phyloP scores from a whole-genome alignment of 2,329 filamentous ascomycete species.

The Samsoniella hepiali region DNA sequence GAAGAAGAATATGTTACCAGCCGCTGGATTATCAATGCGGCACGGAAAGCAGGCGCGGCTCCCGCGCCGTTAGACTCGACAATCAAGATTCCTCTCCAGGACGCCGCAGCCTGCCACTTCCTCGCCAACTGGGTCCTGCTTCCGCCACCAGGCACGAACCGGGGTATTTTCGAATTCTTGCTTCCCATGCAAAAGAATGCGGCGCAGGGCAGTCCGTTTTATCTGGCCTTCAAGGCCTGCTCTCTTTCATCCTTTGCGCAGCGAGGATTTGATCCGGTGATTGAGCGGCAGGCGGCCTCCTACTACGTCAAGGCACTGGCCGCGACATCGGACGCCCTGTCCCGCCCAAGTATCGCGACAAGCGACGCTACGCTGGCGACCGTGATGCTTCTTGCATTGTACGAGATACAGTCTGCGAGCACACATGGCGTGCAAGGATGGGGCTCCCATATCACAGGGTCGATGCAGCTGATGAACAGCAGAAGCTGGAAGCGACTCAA shows the following conservation, averaged over 20 bases:
- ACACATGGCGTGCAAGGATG: neutral
- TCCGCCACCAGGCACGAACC: neutral
- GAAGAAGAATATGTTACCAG: neutral
- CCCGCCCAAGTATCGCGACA: constrained; percentile 8
- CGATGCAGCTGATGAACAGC: constrained; percentile 12
- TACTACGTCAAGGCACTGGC: constrained; percentile 11
- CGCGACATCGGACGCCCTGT: neutral
- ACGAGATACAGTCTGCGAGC: neutral
- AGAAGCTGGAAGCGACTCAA: constrained; percentile 12
- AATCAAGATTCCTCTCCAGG: constrained; percentile 6
- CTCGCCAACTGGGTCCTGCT: constrained; percentile 9
- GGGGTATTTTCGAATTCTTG: constrained; percentile 3
- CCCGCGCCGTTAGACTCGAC: neutral
- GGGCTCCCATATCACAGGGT: neutral
- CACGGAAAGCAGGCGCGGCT: neutral
- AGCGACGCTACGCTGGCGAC: constrained; percentile 4
- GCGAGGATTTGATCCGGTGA: neutral
- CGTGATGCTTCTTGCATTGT: constrained; percentile 3
- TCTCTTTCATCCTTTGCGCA: neutral
- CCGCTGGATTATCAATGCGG: neutral
- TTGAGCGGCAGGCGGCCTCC: constrained; percentile 3
- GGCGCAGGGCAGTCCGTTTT: neutral
- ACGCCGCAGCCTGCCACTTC: constrained; percentile 8
- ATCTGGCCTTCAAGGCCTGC: constrained; percentile 11
- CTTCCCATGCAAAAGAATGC: neutral